Base-by-base conservation (phyloP, 306 rosid genomes). In the Lathyrus aphaca region DNA sequence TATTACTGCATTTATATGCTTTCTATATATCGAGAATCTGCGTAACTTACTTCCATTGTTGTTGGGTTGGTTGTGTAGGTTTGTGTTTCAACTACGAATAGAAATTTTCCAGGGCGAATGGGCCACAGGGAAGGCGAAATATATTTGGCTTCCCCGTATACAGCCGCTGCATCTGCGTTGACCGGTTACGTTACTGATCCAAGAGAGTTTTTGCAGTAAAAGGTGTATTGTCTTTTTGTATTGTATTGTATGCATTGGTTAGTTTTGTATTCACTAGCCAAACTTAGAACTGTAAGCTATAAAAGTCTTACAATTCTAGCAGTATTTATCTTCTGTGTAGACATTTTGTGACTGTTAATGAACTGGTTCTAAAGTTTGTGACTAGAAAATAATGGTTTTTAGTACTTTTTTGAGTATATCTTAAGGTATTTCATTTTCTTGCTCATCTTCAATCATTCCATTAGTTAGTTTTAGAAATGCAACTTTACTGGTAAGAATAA, bases 151-250 rank as follows among this genome's bases (percentile, higher is more conserved):
- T 94, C 99, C 0, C 97, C 99, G 10, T 91, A 80, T 67, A 94
- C 99, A 10, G 96, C 99, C 6, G 99, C 99, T 5, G 97, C 99
- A 63, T 94, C 99, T 29, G 99, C 99, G 16, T 86, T 94, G 86
- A 94, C 99, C 4, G 99, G 99, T 46, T 86, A 74, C 15, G 95
- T 94, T 11, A 88, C 99, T 6, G 97, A 94, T 82, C 97, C 99
- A 10, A 85, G 99, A 73, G 96, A 88, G 74, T 94, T 94, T 86
- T 83, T 94, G 89, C 89, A 81, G 67, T 94, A 88, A 67, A 88
- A 67, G 63, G 43, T 35, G 6, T 27, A 48, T 40, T 3, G 43
- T 38, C 46, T 11, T n/a, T 51, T 10, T 51, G 2, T 57, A 6
- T n/a, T 13, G 30, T 77, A 30, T 48, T 30, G 30, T 68, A 62